Conservation (phyloP, 2,329 filamentous ascomycete genomes). For the Pseudocercospora pini-densiflorae region DNA sequence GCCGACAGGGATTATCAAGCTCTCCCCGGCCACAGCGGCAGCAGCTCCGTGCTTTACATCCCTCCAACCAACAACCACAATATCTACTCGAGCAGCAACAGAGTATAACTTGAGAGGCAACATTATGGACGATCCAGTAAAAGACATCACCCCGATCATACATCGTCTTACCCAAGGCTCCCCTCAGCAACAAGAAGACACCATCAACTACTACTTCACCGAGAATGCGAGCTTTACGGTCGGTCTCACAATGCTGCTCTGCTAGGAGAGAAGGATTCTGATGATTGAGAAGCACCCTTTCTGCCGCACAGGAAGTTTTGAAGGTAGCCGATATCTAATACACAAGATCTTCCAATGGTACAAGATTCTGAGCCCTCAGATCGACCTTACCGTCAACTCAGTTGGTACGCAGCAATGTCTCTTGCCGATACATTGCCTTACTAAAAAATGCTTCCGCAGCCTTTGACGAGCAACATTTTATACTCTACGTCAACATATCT, state of each 20-base stretch:
- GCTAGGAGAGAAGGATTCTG: background rate
- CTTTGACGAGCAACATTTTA: conserved; percentile 67
- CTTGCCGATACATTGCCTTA: background rate
- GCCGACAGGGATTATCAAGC: background rate
- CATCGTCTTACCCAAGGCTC: conserved; percentile 69
- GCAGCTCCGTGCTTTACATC: background rate
- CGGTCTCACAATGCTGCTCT: background rate
- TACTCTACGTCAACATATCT: conserved; percentile 74
- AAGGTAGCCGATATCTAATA: conserved; percentile 69
- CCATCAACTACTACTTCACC: conserved; percentile 75
- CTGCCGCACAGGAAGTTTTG: conserved; percentile 66
- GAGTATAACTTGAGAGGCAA: background rate
- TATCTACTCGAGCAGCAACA: background rate
- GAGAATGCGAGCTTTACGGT: conserved; percentile 70
- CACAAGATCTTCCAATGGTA: conserved; percentile 77
- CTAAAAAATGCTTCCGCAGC: conserved; percentile 51
- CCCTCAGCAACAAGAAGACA: conserved; percentile 66
- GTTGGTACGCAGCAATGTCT: conserved; percentile 49
- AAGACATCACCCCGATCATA: conserved; percentile 70
- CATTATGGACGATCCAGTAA: conserved; percentile 45
- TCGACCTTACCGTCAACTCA: conserved; percentile 68
- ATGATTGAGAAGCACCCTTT: conserved; percentile 68
- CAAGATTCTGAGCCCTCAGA: conserved; percentile 73
- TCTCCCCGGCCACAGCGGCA: background rate
- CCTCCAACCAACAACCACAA: background rate